Evolutionary conservation across 2,329 filamentous ascomycete genomes (phyloP).

Genomic region (Sporothrix pseudoabietina): DNA sequence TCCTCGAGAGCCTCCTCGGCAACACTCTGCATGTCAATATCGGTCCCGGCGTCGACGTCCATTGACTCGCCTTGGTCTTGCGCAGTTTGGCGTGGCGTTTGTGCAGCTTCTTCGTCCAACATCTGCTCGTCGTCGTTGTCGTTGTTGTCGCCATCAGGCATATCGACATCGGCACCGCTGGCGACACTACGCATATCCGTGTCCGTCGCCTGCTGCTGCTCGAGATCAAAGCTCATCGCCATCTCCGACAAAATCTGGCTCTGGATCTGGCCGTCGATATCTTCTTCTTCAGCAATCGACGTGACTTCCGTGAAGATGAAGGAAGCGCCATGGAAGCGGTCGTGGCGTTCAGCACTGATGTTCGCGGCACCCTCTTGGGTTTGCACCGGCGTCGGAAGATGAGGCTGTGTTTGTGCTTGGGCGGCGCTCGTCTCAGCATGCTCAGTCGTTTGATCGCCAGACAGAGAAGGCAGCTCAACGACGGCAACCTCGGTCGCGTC

Average conservation of each 20-base stretch:
- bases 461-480: not conserved
- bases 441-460: not conserved
- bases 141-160: not conserved
- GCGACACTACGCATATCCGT: conserved; percentile 29
- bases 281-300: conserved; percentile 23
- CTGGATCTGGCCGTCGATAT: conserved; percentile 31
- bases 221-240: conserved; percentile 33
- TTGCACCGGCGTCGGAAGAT: conserved; percentile 29
- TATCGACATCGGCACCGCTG: conserved; percentile 22
- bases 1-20: not conserved
- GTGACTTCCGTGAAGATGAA: not conserved
- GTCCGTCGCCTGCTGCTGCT: conserved; percentile 24
- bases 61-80: conserved; percentile 28
- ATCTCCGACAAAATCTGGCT: conserved; percentile 35
- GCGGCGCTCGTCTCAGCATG: not conserved
- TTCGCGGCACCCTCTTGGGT: conserved; percentile 24
- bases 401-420: not conserved
- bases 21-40: conserved; percentile 33
- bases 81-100: not conserved
- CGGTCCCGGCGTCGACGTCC: conserved; percentile 30
- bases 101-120: conserved; percentile 6
- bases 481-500: not conserved
- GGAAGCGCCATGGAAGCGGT: not conserved
- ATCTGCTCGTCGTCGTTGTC: conserved; percentile 5
- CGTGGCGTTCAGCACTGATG: not conserved